These are phyloP conservation scores for Alternaria conjuncta DNA, from an alignment of 2,329 filamentous ascomycete species.

Conservation along the genomic window DNA sequence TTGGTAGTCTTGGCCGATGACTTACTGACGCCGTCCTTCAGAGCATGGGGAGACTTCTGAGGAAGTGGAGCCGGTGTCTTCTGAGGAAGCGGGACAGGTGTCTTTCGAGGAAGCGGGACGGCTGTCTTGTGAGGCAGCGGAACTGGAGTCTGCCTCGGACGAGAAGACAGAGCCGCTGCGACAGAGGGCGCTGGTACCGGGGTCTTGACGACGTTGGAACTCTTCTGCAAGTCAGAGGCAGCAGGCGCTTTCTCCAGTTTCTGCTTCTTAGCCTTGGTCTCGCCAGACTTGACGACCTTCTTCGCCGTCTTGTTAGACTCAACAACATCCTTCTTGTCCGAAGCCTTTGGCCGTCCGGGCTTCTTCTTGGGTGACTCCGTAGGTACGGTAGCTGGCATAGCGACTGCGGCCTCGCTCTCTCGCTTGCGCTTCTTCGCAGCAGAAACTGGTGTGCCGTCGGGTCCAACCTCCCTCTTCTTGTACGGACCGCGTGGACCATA, in stretches of 20 bases:
- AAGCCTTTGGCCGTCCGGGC: neutral
- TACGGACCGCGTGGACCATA: constrained; percentile 7
- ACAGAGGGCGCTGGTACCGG: neutral
- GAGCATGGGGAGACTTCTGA: neutral
- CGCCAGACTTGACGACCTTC: neutral
- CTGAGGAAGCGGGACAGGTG: neutral
- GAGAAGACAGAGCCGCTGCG: neutral
- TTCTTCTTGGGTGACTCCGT: constrained; percentile 2
- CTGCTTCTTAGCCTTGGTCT: constrained; percentile 3
- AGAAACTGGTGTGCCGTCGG: constrained; percentile 1
- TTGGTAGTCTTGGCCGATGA: neutral
- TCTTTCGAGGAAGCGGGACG: neutral
- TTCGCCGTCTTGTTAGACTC: neutral
- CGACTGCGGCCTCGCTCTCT: constrained; percentile 4
- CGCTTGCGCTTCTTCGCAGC: constrained; percentile 28
- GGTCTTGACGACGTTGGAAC: neutral
- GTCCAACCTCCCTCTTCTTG: constrained; percentile 8
- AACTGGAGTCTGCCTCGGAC: constrained; percentile 13
- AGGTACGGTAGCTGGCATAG: neutral
- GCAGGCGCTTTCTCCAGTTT: neutral
- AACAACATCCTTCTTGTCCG: neutral
- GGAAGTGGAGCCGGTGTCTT: constrained; percentile 12
- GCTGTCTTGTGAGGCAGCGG: constrained; percentile 1
- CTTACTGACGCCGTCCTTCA: neutral
- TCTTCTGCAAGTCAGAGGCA: neutral